A percentile compares a stretch with the other conserved stretches of the same genome.
phyloP scores from a whole-genome alignment of 2,329 filamentous ascomycete species.

The Fusarium protoensiforme region DNA sequence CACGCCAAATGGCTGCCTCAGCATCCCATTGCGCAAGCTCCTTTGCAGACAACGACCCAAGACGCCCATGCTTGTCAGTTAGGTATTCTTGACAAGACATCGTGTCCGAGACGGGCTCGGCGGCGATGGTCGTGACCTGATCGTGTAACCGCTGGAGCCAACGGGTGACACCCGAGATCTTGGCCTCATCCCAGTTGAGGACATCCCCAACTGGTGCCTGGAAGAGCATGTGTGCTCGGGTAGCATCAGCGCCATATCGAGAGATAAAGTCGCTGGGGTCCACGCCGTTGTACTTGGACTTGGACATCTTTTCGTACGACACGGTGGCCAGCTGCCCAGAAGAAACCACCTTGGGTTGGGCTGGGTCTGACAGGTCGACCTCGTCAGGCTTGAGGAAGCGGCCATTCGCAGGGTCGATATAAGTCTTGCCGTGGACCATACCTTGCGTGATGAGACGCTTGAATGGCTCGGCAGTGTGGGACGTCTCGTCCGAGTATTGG shows the following conservation, averaged over 20 bases:
- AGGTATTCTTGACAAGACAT: slow-evolving; percentile 51
- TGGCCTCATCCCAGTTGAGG: slow-evolving; percentile 87
- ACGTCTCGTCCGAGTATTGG: slow-evolving; percentile 47
- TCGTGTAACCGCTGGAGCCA: slow-evolving; percentile 80
- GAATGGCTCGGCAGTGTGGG: slow-evolving; percentile 76
- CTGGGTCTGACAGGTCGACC: slow-evolving; percentile 70
- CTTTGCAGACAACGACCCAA: slow-evolving; percentile 45
- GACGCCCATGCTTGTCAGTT: slow-evolving; percentile 43
- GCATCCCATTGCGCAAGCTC: slow-evolving; percentile 56
- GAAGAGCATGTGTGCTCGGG: slow-evolving; percentile 88
- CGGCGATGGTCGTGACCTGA: slow-evolving; percentile 54
- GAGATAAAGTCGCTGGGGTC: slow-evolving; percentile 79
- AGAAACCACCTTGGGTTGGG: slow-evolving; percentile 69
- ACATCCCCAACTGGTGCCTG: slow-evolving; percentile 86
- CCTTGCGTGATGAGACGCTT: slow-evolving; percentile 86
- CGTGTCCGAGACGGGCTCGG: slow-evolving; percentile 5
- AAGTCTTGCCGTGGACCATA: slow-evolving; percentile 93
- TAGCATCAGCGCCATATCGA: slow-evolving; percentile 84
- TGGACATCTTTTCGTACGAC: slow-evolving; percentile 92
- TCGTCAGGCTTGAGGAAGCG: slow-evolving; percentile 82
- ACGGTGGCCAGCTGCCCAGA: slow-evolving; percentile 69
- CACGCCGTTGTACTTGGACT: slow-evolving; percentile 93
- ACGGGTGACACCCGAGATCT: slow-evolving; percentile 82
- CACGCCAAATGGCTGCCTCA: slow-evolving; percentile 68
- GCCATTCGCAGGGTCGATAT: slow-evolving; percentile 77